These are phyloP conservation scores for Meyerozyma athensensis DNA, from an alignment of 1,139 yeast species.

Conservation along the genomic window DNA sequence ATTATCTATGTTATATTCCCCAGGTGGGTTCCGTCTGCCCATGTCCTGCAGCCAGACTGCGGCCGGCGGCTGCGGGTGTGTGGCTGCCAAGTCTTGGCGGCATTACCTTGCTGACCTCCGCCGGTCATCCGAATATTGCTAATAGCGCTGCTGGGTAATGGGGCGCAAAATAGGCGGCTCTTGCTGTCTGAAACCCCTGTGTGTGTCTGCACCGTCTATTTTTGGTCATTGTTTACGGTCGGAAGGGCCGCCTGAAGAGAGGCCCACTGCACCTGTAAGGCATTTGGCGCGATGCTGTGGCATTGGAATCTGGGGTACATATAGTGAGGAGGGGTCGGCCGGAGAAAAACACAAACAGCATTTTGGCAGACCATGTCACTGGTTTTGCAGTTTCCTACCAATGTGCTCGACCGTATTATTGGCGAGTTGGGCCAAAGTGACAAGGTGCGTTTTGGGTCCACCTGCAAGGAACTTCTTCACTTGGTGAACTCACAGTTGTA, in stretches of 20 bases:
- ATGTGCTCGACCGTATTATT: conserved; percentile 12
- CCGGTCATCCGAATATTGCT: neutral
- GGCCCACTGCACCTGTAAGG: neutral
- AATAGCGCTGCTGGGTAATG: neutral
- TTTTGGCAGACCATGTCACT: neutral
- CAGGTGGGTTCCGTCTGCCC: too few relatives aligned
- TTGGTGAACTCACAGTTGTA: conserved; percentile 16
- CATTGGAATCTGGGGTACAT: conserved; percentile 1
- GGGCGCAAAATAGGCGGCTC: too few relatives aligned
- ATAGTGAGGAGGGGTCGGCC: neutral
- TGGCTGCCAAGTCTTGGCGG: too few relatives aligned
- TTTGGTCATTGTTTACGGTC: neutral
- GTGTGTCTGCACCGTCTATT: too few relatives aligned
- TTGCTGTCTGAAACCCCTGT: too few relatives aligned
- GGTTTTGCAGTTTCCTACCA: conserved; percentile 9
- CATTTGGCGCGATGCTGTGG: conserved; percentile 1
- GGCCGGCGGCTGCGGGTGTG: too few relatives aligned
- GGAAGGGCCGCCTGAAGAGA: neutral
- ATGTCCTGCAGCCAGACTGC: too few relatives aligned
- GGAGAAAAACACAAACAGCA: neutral
- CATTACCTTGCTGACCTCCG: too few relatives aligned
- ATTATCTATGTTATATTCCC: too few relatives aligned
- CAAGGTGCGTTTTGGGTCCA: conserved; percentile 12
- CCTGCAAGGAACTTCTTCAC: conserved; percentile 12
- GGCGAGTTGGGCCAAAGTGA: conserved; percentile 13